Base-by-base conservation (phyloP, 805 yeast genomes). In the Yarrowia sp. region DNA sequence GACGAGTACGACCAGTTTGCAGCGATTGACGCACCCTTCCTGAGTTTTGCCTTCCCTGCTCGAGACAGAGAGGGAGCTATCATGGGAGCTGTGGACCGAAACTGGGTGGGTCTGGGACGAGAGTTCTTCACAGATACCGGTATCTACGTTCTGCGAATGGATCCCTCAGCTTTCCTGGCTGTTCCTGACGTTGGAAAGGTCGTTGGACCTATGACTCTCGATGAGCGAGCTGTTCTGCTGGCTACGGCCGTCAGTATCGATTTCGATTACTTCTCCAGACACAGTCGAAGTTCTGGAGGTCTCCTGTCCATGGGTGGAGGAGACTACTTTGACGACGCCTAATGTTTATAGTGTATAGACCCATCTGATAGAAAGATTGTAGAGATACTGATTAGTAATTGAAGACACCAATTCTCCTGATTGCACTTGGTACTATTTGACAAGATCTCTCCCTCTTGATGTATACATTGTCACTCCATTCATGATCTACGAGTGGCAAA, bases 181-280 rank as follows among this genome's bases (percentile, higher is more conserved):
- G 78, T 87, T 73, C 86, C 87, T 1, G 76, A 80, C 3, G 82
- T 83, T 3, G 79, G 86, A 0, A 86, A 80, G 50, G 75, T 43
- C 46, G 76, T 38, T 26, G 56, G 76, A 10, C 76, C 82, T 1
- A 77, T 95, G 78, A 85, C 88, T 4, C 79, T 92, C 52, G 96
- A 90, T 76, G 90, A 95, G 77, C 85, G 97, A 72, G 97, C 97
- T 0, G 87, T 92, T 0, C 75, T 95, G 77, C 81, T 95, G 68
- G 97, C 92, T 0, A 90, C 89, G 70, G 97, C 98, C 0, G 89
- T 95, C 1, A 89, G 97, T 70, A 89, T 95, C 70, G 99, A 95
- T 78, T 95, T 92, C 78, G 99, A 95, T 79, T 95, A 93, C 79
- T 95, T 95, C 78, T 91, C 97, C n/a, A 85, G 98, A 77, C 98